Base-by-base conservation (phyloP, 1,284 basidiomycete species). In the Boletellus deceptivus region DNA sequence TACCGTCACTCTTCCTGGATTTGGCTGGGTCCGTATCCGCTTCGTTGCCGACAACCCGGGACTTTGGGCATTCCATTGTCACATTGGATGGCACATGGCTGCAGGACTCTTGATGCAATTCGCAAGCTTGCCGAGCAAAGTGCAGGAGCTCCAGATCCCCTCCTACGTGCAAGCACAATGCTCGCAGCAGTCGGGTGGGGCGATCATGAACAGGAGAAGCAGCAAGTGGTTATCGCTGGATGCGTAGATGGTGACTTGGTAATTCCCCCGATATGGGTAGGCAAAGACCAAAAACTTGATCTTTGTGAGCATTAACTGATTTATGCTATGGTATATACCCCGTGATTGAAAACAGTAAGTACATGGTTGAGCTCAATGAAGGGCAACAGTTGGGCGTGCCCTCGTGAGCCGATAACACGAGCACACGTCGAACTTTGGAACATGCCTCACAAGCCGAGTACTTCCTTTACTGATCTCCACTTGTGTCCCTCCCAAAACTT, bases 51-150 rank as follows among this genome's bases (percentile, higher is more conserved):
- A 72, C 47, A 70, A 72, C 43, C 60, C 70, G 13, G 75, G 75
- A n/a, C 61, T 76, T 16, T 75, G 73, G 73, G 71, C 74, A 40
- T 70, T 76, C 60, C 74, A 76, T 54, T 75, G 74, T 50, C 75
- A 78, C 54, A 74, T 78, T 48, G 71, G 72, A 57, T 78, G 75
- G 75, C 75, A 77, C 56, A 67, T 76, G 59, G 60, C 64, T n/a
- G 60, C 63, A 7, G 70, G 73, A 20, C 63, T 74, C 4, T 3
- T 70, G 48, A 66, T 66, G 64, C 66, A 70, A 33, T 68, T 66
- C 22, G 64, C 68, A 42, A 67, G 61, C 48, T 46, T 66, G 50
- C 64, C 64, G 1, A 64, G 54, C 33, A 39, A 57, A 45, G 62
- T 66, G 20, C 64, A 69, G 33, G 49, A 58, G 25, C 56, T 70